Base-by-base conservation (phyloP, 2,329 filamentous ascomycete species). In the Fusarium xylarioides region DNA sequence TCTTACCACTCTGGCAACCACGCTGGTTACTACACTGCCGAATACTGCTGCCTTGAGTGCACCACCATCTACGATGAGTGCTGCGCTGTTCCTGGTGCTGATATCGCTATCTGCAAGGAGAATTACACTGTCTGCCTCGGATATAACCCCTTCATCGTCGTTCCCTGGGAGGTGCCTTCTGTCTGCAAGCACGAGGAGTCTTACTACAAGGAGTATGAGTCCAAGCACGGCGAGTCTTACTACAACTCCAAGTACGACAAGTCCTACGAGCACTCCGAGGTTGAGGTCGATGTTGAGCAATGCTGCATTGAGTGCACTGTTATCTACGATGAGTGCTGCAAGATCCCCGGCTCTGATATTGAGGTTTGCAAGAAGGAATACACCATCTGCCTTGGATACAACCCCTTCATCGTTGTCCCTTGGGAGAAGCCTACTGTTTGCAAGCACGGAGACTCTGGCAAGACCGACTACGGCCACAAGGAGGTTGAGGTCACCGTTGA, bases 111-210 rank as follows among this genome's bases (percentile, higher is more conserved):
- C 40, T 73, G 70, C 49, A 73, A 73, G 53, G 11, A 49, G 26
- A 16, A 47, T 23, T 73, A 73, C 60, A 71, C 70, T 14, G 37
- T 42, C 47, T 73, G 70, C 30, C 70, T 73, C 3, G 70, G 70
- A 5, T 73, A 73, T 37, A 73, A 40, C 66, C 70, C 70, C 19
- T 73, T 40, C 8, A 63, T 32, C 0, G 5, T 71, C 11, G 4
- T 26, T 4, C 70, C 70, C 12, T 73, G 44, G 47, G 47, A 30
- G 8, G 28, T 67, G 40, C 70, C 70, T 4, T 26, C 57, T 34
- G 54, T 62, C 53, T 73, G 70, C 61, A 73, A 73, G 70, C 60
- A 73, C 58, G 65, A 58, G n/a, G 64, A 68, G 43, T 55, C 49
- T 35, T 72, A 71, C 58, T 70, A 69, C 32, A 59, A 53, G 35